These are phyloP conservation scores for Gymnopilus dilepis DNA, from an alignment of 768 basidiomycete species.

Conservation along the genomic window DNA sequence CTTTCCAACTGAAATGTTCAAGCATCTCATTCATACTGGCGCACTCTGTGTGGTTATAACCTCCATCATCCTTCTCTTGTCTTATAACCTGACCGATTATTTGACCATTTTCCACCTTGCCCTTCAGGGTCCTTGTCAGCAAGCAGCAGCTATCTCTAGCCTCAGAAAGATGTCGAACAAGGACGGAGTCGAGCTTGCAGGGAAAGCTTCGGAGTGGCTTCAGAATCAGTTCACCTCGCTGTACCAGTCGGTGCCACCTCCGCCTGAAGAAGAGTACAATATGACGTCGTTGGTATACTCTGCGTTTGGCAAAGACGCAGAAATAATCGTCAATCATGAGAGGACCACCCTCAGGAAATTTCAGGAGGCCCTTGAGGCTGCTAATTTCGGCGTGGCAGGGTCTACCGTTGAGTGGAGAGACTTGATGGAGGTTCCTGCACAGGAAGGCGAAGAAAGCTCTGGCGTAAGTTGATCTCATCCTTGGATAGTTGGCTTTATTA, in stretches of 20 bases:
- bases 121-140: not conserved
- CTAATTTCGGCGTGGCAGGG: not conserved
- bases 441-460: not conserved
- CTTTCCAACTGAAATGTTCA: not conserved
- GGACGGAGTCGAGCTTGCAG: not conserved
- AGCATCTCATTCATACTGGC: not conserved
- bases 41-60: not conserved
- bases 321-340: conserved; percentile 11
- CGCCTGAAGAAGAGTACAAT: conserved; percentile 6
- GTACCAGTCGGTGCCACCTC: conserved; percentile 10
- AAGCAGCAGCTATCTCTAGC: not conserved
- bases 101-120: not conserved
- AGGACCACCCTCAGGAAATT: not conserved
- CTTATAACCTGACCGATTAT: not conserved
- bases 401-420: conserved; percentile 18
- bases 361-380: conserved; percentile 6
- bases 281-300: conserved; percentile 13
- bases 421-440: conserved; percentile 4
- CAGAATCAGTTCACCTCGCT: conserved; percentile 12
- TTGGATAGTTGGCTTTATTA: too few species aligned
- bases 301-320: conserved; percentile 12
- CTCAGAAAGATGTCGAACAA: not conserved
- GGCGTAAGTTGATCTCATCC: not conserved
- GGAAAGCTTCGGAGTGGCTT: not conserved
- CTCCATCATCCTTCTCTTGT: not conserved